phyloP scores from a whole-genome alignment of 495 filamentous ascomycete genomes.

The Neurospora sp. region DNA sequence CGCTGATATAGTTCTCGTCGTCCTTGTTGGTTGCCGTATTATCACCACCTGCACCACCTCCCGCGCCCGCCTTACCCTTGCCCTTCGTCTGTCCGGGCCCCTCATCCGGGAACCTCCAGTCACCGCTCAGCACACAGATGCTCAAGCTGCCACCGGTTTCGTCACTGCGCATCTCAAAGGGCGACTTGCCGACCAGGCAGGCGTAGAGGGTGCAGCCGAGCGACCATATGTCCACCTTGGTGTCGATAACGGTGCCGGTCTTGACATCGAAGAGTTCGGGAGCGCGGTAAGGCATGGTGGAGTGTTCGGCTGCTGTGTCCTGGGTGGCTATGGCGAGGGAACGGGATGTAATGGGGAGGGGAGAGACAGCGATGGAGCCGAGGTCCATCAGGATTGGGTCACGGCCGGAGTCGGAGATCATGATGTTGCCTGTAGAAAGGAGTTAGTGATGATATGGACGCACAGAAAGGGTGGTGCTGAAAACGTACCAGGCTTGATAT shows the following conservation, averaged over 20 bases:
- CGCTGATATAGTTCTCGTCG: constrained; percentile 47
- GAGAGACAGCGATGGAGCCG: constrained; percentile 79
- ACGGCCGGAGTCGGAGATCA: constrained; percentile 81
- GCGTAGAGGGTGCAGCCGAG: constrained; percentile 94
- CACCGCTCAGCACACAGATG: constrained; percentile 81
- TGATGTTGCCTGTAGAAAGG: constrained; percentile 68
- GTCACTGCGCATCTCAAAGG: constrained; percentile 89
- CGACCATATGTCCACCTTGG: constrained; percentile 97
- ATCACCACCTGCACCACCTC: constrained; percentile 7
- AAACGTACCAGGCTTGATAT: constrained; percentile 84
- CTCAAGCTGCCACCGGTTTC: constrained; percentile 91
- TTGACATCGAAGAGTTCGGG: constrained; percentile 98
- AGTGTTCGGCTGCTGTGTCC: constrained; percentile 90
- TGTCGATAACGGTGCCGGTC: constrained; percentile 83
- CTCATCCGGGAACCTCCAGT: constrained; percentile 92
- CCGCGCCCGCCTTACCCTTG: constrained; percentile 40
- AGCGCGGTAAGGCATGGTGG: constrained; percentile 96
- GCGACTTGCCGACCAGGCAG: constrained; percentile 88
- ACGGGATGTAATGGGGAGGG: constrained; percentile 85
- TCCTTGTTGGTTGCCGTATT: constrained; percentile 6
- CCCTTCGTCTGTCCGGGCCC: constrained; percentile 38
- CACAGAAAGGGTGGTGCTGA: not conserved
- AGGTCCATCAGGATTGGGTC: constrained; percentile 98
- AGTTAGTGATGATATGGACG: constrained; percentile 4
- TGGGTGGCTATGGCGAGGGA: constrained; percentile 85